Base-by-base conservation (phyloP, 139 green algal genomes). In the Chlorella ohadii region DNA sequence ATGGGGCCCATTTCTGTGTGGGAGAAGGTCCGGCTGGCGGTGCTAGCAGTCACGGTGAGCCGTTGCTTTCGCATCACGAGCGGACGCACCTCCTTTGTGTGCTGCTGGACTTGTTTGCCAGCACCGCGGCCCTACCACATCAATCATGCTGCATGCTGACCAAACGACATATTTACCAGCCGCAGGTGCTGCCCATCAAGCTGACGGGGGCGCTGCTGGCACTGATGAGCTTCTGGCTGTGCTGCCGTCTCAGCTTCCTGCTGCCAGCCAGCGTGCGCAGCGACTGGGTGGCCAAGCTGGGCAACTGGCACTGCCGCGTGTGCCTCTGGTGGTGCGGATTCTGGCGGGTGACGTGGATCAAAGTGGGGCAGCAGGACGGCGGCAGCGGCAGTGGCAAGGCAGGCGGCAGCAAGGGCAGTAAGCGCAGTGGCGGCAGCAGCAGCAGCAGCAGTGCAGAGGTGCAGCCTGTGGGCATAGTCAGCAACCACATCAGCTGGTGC, bases 261-360 rank as follows among this genome's bases (percentile, higher is more conserved):
- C 41, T 92, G 44, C 90, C 89, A 0, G 28, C 38, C 16, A 47
- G 38, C 41, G 39, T 64, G 33, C 81, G 88, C 13, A 57, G 44
- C 19, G 56, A 68, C 1, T 71, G 87, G 39, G 72, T 93, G 4
- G 86, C 87, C 0, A 51, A 72, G 33, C 63, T 87, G 27, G 95
- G 92, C 76, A 91, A 91, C 59, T 51, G 91, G 11, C 88, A 83
- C 82, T 91, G 87, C 57, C 79, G 94, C 7, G 23, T 81, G 3
- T 91, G 94, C 72, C 87, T 98, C 36, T 92, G 94, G 56, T 83
- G 84, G 56, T 56, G 95, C n/a, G 95, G 95, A 16, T 97, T 98
- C 79, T 81, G 91, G 57, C 81, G 55, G 20, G 88, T 96, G 17
- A 79, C 84, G 15, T 95, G 92, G 87, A 66, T 90, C 55, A 56